Percentiles rank a stretch among this genome's conserved stretches.
Evolutionary conservation across 2,329 filamentous ascomycete genomes (phyloP).

Genomic region (Paramyrothecium sp.): DNA sequence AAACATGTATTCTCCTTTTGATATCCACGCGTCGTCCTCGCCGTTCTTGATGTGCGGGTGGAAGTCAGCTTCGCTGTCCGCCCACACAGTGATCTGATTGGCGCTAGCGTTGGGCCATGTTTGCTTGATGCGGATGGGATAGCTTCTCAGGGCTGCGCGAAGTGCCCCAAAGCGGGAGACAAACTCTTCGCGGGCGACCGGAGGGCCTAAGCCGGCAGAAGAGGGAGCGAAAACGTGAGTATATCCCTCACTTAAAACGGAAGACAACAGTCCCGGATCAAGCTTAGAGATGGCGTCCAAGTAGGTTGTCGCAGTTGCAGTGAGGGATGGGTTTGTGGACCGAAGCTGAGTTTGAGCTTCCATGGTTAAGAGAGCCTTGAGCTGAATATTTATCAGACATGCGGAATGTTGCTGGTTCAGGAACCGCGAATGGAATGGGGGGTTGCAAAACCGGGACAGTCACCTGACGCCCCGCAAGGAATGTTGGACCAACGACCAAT

Average conservation of each 20-base stretch:
- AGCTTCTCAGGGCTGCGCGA: background rate
- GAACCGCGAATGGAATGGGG: no score
- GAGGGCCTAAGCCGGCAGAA: background rate
- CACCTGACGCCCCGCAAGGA: no score
- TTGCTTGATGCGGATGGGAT: background rate
- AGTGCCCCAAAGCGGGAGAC: background rate
- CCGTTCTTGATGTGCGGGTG: background rate
- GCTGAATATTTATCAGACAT: no score
- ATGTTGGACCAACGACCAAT: no score
- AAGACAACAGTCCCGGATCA: background rate
- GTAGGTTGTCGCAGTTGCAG: background rate
- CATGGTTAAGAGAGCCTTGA: no score
- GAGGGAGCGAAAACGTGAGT: background rate
- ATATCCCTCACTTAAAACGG: background rate
- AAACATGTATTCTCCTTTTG: background rate
- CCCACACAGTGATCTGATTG: background rate
- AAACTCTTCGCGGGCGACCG: background rate
- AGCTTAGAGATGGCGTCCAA: background rate
- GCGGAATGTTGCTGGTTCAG: no score
- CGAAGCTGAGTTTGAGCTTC: no score
- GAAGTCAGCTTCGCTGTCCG: background rate
- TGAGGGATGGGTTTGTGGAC: background rate
- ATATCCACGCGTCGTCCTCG: background rate
- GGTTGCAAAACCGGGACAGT: no score
- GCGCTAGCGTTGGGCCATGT: background rate